These are phyloP conservation scores for Mimosa pudica DNA, from an alignment of 306 rosid genomes.

Conservation along the genomic window DNA sequence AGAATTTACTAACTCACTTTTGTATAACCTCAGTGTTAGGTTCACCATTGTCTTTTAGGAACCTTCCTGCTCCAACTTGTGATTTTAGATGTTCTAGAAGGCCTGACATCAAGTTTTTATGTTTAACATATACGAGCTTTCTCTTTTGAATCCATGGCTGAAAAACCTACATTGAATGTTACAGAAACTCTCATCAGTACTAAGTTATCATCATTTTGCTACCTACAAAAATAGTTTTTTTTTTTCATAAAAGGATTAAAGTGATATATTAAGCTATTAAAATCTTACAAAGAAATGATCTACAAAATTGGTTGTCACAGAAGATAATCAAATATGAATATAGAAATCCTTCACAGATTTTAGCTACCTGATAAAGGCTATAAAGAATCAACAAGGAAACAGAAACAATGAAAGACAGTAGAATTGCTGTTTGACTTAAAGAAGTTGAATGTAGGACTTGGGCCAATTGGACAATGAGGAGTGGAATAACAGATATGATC, in stretches of 20 bases:
- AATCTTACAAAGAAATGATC: too few species aligned
- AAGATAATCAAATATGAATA: background rate
- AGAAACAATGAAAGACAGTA: constrained; percentile 58
- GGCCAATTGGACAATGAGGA: constrained; percentile 65
- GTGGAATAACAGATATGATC: constrained; percentile 61
- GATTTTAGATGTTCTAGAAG: constrained; percentile 43
- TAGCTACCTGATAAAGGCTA: constrained; percentile 64
- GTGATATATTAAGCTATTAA: too few species aligned
- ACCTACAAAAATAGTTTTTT: background rate
- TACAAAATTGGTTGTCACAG: background rate
- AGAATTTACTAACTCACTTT: constrained; percentile 34
- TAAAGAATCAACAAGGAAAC: constrained; percentile 45
- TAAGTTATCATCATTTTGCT: background rate
- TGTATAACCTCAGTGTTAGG: constrained; percentile 41
- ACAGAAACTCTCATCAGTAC: background rate
- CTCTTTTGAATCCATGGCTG: constrained; percentile 55
- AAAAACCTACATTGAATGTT: constrained; percentile 30
- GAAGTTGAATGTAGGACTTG: constrained; percentile 53
- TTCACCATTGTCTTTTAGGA: constrained; percentile 44
- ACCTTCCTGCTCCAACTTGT: constrained; percentile 28
- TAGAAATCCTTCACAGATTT: background rate
- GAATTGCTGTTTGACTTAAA: constrained; percentile 47
- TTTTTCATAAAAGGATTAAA: too few species aligned
- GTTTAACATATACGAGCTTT: constrained; percentile 44
- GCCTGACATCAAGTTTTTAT: constrained; percentile 48